phyloP scores from a whole-genome alignment of 768 basidiomycete species.

The Tricholoma hemisulphureum region DNA sequence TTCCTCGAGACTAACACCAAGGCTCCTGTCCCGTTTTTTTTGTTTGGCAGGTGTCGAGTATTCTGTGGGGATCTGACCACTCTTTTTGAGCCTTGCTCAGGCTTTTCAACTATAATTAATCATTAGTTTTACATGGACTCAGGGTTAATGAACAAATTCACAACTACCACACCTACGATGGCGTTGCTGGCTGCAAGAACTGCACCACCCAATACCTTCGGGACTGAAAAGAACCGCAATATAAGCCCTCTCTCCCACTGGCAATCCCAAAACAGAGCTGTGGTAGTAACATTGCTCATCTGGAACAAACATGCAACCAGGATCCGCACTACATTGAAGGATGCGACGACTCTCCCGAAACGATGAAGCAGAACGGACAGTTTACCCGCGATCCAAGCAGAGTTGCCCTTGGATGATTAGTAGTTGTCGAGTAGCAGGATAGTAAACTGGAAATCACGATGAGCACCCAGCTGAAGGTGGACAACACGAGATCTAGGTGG shows the following conservation, averaged over 20 bases:
- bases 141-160: slow-evolving; percentile 8
- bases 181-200: slow-evolving; percentile 8
- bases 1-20: too few relatives aligned
- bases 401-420: background rate
- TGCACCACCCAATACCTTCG: slow-evolving; percentile 9
- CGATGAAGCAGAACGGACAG: slow-evolving; percentile 28
- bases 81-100: too few relatives aligned
- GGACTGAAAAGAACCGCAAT: slow-evolving; percentile 22
- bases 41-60: too few relatives aligned
- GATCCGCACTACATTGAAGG: slow-evolving; percentile 31
- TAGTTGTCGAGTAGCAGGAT: slow-evolving; percentile 20
- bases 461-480: slow-evolving; percentile 32
- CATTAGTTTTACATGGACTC: too few relatives aligned
- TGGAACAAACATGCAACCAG: slow-evolving; percentile 30
- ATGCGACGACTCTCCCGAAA: slow-evolving; percentile 29
- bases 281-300: slow-evolving; percentile 29
- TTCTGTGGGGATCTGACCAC: too few relatives aligned
- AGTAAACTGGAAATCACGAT: slow-evolving; percentile 30
- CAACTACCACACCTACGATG: slow-evolving; percentile 1
- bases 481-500: slow-evolving; percentile 28
- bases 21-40: too few relatives aligned
- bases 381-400: slow-evolving; percentile 9
- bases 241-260: slow-evolving; percentile 25
- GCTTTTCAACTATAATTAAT: too few relatives aligned
- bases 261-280: slow-evolving; percentile 29